Conservation (phyloP, 192 early-diverging fungal species). For the Pilaira anomala region DNA sequence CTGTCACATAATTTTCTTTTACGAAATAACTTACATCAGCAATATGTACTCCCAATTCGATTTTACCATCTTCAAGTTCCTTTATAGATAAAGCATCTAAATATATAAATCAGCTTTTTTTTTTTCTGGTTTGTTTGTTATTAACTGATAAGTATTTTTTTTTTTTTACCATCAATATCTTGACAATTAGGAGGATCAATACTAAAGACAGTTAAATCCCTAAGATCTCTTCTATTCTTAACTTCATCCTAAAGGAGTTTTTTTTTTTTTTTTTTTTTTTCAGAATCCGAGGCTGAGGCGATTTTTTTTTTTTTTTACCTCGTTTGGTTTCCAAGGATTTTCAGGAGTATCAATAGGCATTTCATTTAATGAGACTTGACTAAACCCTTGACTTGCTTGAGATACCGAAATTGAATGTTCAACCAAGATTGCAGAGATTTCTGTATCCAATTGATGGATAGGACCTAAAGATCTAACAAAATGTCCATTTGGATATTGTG, state of each 20-base stretch:
- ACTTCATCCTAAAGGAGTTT: constrained; percentile 38
- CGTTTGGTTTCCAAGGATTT: constrained; percentile 52
- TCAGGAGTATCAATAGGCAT: constrained; percentile 58
- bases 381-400: constrained; percentile 67
- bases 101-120: not conserved
- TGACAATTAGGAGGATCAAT: constrained; percentile 77
- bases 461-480: constrained; percentile 67
- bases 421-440: constrained; percentile 73
- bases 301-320: constrained; percentile 2
- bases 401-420: constrained; percentile 76
- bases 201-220: constrained; percentile 38
- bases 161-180: constrained; percentile 65
- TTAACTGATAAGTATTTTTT: not conserved
- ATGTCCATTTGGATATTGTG: constrained; percentile 76
- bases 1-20: constrained; percentile 55
- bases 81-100: constrained; percentile 65
- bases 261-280: too few relatives aligned
- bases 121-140: not conserved
- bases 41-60: constrained; percentile 76
- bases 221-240: constrained; percentile 38
- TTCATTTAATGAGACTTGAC: constrained; percentile 57
- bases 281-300: not conserved
- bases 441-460: constrained; percentile 63
- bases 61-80: constrained; percentile 41
- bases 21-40: constrained; percentile 76